Evolutionary conservation across 768 basidiomycete species (phyloP).

Genomic region (Postia placenta): DNA sequence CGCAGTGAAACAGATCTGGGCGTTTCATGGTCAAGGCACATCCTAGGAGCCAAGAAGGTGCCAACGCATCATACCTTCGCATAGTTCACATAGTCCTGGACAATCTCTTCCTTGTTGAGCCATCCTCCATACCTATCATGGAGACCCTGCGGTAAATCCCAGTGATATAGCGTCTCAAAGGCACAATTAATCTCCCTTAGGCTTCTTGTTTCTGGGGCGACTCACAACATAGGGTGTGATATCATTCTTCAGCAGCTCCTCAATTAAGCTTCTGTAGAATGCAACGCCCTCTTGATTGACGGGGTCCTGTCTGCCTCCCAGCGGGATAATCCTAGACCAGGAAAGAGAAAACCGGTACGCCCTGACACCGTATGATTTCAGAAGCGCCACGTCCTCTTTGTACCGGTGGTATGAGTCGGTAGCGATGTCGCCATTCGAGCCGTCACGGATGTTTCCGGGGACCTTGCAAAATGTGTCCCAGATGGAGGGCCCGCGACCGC

Average conservation of each 20-base stretch:
- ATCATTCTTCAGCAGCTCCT: constrained; percentile 36
- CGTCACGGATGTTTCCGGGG: constrained; percentile 38
- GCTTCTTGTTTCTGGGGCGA: background rate
- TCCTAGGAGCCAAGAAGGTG: background rate
- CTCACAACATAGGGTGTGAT: constrained; percentile 40
- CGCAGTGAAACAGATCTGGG: constrained; percentile 35
- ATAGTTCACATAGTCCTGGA: constrained; percentile 41
- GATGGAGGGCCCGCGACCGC: constrained; percentile 34
- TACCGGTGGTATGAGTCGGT: constrained; percentile 41
- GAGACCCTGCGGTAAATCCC: constrained; percentile 48
- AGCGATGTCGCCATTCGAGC: constrained; percentile 37
- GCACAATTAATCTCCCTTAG: background rate
- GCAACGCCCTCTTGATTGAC: constrained; percentile 40
- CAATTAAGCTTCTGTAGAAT: constrained; percentile 40
- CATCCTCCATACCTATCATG: constrained; percentile 44
- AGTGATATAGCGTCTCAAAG: constrained; percentile 41
- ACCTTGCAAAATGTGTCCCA: constrained; percentile 45
- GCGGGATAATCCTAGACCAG: constrained; percentile 51
- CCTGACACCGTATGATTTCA: constrained; percentile 41
- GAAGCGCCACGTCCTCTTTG: constrained; percentile 37
- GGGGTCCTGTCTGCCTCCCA: constrained; percentile 38
- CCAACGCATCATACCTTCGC: constrained; percentile 25
- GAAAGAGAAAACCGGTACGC: constrained; percentile 47
- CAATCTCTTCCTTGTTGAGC: constrained; percentile 40
- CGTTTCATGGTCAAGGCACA: background rate